A percentile compares a stretch with the other conserved stretches of the same genome.
These are phyloP conservation scores for Zygosaccharomyces rouxii DNA, from an alignment of 805 yeast genomes.

Conservation along the genomic window DNA sequence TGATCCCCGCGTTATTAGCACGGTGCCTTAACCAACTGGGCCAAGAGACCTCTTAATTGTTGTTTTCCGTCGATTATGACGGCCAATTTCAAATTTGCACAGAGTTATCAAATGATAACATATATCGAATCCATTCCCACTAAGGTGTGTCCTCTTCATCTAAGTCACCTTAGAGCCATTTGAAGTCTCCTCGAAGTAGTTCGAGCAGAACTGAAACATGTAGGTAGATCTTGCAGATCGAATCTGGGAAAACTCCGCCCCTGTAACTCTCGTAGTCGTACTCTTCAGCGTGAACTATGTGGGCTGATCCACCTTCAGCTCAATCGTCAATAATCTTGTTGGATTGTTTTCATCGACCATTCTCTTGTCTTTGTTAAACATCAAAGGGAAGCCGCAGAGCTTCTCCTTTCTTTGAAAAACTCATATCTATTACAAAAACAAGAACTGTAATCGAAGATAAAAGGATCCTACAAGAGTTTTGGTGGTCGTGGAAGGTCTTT, in stretches of 20 bases:
- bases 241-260: too few relatives aligned
- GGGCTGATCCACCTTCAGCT: neutral
- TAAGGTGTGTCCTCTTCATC: too few relatives aligned
- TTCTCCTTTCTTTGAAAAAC: constrained; percentile 5
- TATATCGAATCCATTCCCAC: neutral
- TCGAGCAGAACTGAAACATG: too few relatives aligned
- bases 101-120: neutral
- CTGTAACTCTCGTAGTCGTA: too few relatives aligned
- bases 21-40: constrained; percentile 39
- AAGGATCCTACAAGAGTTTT: neutral
- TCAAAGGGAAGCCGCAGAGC: constrained; percentile 5
- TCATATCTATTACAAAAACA: constrained; percentile 1
- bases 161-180: too few relatives aligned
- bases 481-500: neutral
- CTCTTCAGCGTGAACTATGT: too few relatives aligned
- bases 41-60: constrained; percentile 27
- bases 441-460: neutral
- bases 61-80: neutral
- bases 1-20: constrained; percentile 38
- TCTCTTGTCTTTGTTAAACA: neutral
- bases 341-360: neutral
- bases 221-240: too few relatives aligned
- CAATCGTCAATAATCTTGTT: neutral
- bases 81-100: neutral
- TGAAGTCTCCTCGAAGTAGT: too few relatives aligned